Evolutionary conservation across 768 basidiomycete genomes (phyloP), one percentile per base, ranked within the genome.

Genomic region (Tremella fuciformis): DNA sequence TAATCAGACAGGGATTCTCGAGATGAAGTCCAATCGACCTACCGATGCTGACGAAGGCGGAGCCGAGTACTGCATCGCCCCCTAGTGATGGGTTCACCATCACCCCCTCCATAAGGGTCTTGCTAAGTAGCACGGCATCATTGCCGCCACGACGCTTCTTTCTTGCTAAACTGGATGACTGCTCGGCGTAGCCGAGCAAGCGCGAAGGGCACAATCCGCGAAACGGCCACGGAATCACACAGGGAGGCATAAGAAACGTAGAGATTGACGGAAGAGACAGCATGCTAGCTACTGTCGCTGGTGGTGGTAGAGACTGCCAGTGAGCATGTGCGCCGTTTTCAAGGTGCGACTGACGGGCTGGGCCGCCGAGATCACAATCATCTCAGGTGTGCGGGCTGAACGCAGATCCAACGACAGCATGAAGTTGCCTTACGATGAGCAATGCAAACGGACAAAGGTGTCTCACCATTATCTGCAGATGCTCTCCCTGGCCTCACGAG

Each of bases 351-450:
- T 19, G 56, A 73, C 71, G 7, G 71, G 71, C 38, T 70, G 71
- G 55, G 71, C 57, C 15, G 71, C 71, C 15, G 51, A 44, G 13
- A 68, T 52, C 22, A 73, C 48, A 2, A 53, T 46, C 8, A 50
- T 44, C 15, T 65, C 67, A 25, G 66, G 62, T 40, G 62, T 55
- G 1, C 53, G 42, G 11, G 54, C 41, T 3, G 69, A 65, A 38
- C 65, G 58, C 29, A 76, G 55, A 19, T 76, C 71, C 2, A 76
- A 46, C 13, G 66, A 58, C 9, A 76, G 56, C 75, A 76, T 76
- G 52, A 76, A 76, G 51, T 74, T 76, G 24, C 71, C 75, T 75
- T 48, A 24, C 19, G 2, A 39, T 34, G 55, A 60, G 53, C 16
- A 19, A 26, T 26, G 21, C 13, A 8, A 1, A 40, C 42, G 24